Evolutionary conservation across 108 stramenopile genomes (phyloP).

Genomic region (Discostella stelligeroides): DNA sequence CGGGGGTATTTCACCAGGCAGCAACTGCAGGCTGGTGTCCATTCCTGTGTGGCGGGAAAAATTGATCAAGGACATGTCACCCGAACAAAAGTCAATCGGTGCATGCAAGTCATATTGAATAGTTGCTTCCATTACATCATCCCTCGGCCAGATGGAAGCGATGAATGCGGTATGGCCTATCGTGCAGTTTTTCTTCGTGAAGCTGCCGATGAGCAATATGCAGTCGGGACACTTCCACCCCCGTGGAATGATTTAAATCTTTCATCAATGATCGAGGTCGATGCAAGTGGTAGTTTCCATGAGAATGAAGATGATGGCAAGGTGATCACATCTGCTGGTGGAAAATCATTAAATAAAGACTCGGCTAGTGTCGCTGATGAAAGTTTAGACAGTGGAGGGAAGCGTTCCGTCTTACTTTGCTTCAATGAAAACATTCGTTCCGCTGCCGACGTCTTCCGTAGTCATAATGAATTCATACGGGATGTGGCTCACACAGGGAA

Average conservation of each 20-base stretch:
- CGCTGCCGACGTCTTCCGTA: conserved; percentile 84
- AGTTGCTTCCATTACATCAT: conserved; percentile 93
- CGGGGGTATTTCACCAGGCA: conserved; percentile 85
- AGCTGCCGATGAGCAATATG: conserved; percentile 61
- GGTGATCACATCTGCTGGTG: conserved; percentile 3
- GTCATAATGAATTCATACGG: conserved; percentile 90
- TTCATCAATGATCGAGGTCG: conserved; percentile 16
- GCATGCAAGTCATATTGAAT: conserved; percentile 93
- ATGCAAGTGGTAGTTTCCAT: conserved; percentile 9
- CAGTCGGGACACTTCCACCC: conserved; percentile 57
- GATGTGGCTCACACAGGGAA: conserved; percentile 81
- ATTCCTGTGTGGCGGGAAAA: conserved; percentile 75
- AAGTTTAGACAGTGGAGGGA: conserved; percentile 54
- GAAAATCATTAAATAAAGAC: conserved; percentile 24
- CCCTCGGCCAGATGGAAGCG: conserved; percentile 79
- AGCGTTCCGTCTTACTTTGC: conserved; percentile 84
- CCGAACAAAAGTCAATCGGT: conserved; percentile 87
- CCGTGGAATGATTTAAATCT: conserved; percentile 77
- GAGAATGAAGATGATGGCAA: conserved; percentile 59
- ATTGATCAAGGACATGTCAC: conserved; percentile 82
- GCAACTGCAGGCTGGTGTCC: conserved; percentile 85
- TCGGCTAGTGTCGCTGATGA: conserved; percentile 34
- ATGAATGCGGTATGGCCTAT: conserved; percentile 79
- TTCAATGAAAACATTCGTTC: conserved; percentile 91
- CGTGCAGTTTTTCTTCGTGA: conserved; percentile 53